Percentiles rank a stretch among this genome's conserved stretches.
Conservation (phyloP, 768 basidiomycete species). For the Suillus variegatus region DNA sequence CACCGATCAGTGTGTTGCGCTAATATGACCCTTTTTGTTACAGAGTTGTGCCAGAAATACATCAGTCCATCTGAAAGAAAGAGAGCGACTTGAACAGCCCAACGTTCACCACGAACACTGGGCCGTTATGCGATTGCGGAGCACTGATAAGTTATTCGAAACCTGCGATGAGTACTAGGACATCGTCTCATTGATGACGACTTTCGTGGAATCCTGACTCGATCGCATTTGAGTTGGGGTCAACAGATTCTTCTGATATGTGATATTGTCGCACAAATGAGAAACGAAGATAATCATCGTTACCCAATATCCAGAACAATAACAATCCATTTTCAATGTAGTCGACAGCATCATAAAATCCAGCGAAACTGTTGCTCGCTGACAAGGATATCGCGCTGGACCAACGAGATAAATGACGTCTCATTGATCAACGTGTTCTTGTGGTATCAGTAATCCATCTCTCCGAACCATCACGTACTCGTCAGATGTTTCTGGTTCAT, state of each 20-base stretch:
- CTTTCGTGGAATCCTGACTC: neutral
- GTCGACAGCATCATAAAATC: conserved; percentile 7
- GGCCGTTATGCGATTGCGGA: neutral
- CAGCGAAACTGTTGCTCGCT: neutral
- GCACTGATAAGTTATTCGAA: neutral
- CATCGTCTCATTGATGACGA: neutral
- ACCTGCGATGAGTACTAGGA: neutral
- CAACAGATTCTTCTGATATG: conserved; percentile 12
- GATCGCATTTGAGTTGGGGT: neutral
- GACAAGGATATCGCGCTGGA: neutral
- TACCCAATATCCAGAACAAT: conserved; percentile 4
- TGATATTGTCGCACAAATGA: conserved; percentile 16
- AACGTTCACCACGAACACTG: neutral
- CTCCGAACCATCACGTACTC: conserved; percentile 13
- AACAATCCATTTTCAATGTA: neutral
- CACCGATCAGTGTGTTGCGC: neutral
- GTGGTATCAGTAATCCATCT: conserved; percentile 14
- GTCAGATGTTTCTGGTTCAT: conserved; percentile 5
- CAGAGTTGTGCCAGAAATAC: neutral
- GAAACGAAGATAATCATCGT: conserved; percentile 6
- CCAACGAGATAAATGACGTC: too few relatives aligned
- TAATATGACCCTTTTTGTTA: neutral
- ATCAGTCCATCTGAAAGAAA: neutral
- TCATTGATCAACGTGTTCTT: conserved; percentile 13
- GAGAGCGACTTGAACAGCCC: neutral